These are phyloP conservation scores for Ascochyta clinopodiicola DNA, from an alignment of 2,329 filamentous ascomycete genomes.

Conservation along the genomic window DNA sequence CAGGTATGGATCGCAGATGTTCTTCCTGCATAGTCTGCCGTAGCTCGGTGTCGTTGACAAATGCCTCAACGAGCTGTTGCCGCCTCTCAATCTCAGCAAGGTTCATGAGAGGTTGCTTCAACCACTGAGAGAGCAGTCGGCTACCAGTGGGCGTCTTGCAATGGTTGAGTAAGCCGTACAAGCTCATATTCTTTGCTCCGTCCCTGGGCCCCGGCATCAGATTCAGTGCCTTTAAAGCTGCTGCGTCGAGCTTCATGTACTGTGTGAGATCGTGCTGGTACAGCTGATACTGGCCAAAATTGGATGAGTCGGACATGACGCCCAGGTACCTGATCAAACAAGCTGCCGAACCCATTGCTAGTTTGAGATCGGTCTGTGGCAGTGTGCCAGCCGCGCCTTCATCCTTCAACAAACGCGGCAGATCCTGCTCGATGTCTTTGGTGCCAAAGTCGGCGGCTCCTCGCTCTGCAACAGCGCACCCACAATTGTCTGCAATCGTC, in stretches of 20 bases:
- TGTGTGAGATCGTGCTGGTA: conserved; percentile 97
- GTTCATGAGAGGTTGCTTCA: conserved; percentile 97
- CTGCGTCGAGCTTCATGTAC: conserved; percentile 98
- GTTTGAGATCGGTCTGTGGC: conserved; percentile 88
- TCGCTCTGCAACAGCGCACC: conserved; percentile 85
- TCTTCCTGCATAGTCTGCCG: conserved; percentile 97
- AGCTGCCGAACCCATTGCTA: conserved; percentile 94
- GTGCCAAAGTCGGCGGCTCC: conserved; percentile 78
- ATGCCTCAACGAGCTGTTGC: conserved; percentile 93
- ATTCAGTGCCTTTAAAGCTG: conserved; percentile 91
- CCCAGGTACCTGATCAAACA: conserved; percentile 94
- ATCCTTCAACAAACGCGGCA: conserved; percentile 85
- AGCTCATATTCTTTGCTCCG: conserved; percentile 95
- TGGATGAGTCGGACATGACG: conserved; percentile 86
- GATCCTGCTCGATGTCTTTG: conserved; percentile 94
- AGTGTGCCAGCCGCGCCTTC: conserved; percentile 78
- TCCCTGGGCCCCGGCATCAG: conserved; percentile 96
- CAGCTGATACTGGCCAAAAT: conserved; percentile 95
- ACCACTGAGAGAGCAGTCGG: conserved; percentile 88
- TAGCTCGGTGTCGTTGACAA: conserved; percentile 89
- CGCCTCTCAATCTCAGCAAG: conserved; percentile 86
- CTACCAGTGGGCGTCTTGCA: conserved; percentile 97
- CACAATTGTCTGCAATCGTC: conserved; percentile 90
- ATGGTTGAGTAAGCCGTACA: conserved; percentile 93
- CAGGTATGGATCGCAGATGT: conserved; percentile 89